Evolutionary conservation across 2,329 filamentous ascomycete species (phyloP), one percentile per base, ranked within the genome.

Genomic region (Chalaropsis thielavioides): DNA sequence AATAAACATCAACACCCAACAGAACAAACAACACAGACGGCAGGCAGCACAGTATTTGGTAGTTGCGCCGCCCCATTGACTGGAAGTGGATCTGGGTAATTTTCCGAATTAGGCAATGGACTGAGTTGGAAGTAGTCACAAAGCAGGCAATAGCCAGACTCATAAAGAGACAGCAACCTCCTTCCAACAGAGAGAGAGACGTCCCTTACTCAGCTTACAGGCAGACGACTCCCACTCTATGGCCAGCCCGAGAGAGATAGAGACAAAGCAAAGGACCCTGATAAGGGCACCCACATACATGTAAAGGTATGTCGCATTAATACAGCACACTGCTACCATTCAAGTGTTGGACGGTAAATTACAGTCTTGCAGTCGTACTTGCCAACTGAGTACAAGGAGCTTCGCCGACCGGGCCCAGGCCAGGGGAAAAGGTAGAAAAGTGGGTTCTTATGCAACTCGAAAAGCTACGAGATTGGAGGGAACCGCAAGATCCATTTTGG

Each of bases 381-480:
- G 13, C 17, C 8, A 49, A 19, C 22, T n/a, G 22, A 49, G 44
- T 22, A 49, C 44, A 49, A 49, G 44, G 44, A 49, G 22, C 17
- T 43, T 13, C 13, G 41, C 15, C 41, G 41, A 15, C 7, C 41
- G 24, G 51, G 51, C 24, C 51, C 24, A 56, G 51, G 51, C 51
- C 51, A 56, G 51, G 51, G 51, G 51, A 56, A 56, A 56, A 56
- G 51, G 19, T 56, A 56, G 51, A 56, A 56, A 56, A 56, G 51
- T 56, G 51, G 51, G 11, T 56, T 31, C 24, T 56, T 4, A 61
- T 60, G 54, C 63, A 61, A 35, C 63, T 60, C 40, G 41, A 46
- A 58, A 60, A 44, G 58, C 63, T 43, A 19, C 19, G 54, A 64
- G 54, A 64, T 64, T 64, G 35, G 51, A 59, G 62, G 35, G 24